phyloP scores from a whole-genome alignment of 2,329 filamentous ascomycete species.

The Pestalotiopsis fici region DNA sequence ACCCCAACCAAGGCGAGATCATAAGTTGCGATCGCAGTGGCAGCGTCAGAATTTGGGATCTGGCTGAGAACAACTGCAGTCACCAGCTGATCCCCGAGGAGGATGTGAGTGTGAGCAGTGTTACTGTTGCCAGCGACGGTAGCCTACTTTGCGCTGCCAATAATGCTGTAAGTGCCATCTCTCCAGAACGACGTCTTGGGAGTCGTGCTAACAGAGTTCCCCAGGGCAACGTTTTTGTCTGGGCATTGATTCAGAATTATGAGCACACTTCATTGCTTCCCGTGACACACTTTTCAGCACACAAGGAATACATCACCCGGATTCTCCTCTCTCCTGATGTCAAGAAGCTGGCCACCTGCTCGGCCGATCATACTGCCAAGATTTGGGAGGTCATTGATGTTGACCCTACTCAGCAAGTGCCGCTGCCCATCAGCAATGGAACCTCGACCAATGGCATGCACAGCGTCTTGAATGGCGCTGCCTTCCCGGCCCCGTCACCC shows the following conservation, averaged over 20 bases:
- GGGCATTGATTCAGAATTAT: slow-evolving; percentile 83
- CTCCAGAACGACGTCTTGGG: not conserved
- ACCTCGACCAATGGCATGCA: slow-evolving; percentile 4
- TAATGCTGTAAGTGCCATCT: slow-evolving; percentile 64
- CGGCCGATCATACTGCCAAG: slow-evolving; percentile 88
- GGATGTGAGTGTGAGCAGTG: slow-evolving; percentile 88
- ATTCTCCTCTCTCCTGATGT: slow-evolving; percentile 91
- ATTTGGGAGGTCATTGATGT: slow-evolving; percentile 89
- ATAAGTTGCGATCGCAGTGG: slow-evolving; percentile 94
- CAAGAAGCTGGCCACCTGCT: slow-evolving; percentile 91
- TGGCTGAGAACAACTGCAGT: slow-evolving; percentile 95
- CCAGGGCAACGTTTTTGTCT: slow-evolving; percentile 95
- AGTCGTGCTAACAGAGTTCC: not conserved
- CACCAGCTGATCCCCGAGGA: slow-evolving; percentile 97
- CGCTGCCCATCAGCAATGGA: slow-evolving; percentile 14
- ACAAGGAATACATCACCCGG: slow-evolving; percentile 90
- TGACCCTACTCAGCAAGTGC: slow-evolving; percentile 38
- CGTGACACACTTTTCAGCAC: slow-evolving; percentile 85
- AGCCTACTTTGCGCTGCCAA: slow-evolving; percentile 92
- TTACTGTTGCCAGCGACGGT: slow-evolving; percentile 94
- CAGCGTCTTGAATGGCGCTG: slow-evolving; percentile 5
- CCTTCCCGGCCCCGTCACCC: slow-evolving; percentile 1
- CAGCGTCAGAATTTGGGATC: slow-evolving; percentile 92
- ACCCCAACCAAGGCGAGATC: slow-evolving; percentile 97
- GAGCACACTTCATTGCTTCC: slow-evolving; percentile 84